Percentiles rank a stretch among this genome's conserved stretches.
These are phyloP conservation scores for Rauvolfia tetraphylla DNA, from an alignment of 257 asterid species.

Conservation along the genomic window DNA sequence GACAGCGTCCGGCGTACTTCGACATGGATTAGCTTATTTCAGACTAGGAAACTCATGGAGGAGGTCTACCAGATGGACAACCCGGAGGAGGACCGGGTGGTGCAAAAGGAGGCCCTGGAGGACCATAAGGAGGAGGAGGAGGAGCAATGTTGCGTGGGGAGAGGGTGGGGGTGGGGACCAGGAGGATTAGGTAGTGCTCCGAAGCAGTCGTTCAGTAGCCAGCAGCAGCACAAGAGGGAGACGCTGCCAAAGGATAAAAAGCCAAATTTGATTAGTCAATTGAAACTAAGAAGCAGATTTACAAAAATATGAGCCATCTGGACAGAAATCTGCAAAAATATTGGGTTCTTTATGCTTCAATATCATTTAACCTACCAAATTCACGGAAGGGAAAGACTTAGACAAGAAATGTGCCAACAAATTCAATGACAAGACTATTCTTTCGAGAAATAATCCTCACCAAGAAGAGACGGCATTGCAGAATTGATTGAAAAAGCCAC, in stretches of 20 bases:
- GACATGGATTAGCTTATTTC: neutral
- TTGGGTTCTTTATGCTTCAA: neutral
- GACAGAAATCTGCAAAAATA: neutral
- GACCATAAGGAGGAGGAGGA: conserved; percentile 11
- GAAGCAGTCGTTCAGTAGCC: conserved; percentile 41
- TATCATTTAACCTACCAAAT: neutral
- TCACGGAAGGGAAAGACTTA: neutral
- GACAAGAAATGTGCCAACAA: neutral
- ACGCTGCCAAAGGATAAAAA: conserved; percentile 24
- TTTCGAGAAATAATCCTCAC: conserved; percentile 8
- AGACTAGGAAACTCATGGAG: neutral
- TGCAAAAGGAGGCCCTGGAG: neutral
- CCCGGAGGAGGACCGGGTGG: neutral
- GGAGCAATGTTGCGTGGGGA: too few species aligned
- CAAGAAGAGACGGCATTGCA: conserved; percentile 42
- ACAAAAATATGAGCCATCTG: too few species aligned
- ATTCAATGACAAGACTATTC: neutral
- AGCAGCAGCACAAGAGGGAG: conserved; percentile 47
- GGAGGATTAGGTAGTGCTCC: conserved; percentile 20
- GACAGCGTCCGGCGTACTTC: too few species aligned
- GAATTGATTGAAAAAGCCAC: conserved; percentile 30
- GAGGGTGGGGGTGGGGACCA: too few species aligned
- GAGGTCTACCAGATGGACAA: neutral
- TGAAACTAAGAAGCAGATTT: too few species aligned
- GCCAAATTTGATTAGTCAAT: neutral